These are phyloP conservation scores for Thalia dealbata DNA, from an alignment of 176 grass and related monocot genomes.

Conservation along the genomic window DNA sequence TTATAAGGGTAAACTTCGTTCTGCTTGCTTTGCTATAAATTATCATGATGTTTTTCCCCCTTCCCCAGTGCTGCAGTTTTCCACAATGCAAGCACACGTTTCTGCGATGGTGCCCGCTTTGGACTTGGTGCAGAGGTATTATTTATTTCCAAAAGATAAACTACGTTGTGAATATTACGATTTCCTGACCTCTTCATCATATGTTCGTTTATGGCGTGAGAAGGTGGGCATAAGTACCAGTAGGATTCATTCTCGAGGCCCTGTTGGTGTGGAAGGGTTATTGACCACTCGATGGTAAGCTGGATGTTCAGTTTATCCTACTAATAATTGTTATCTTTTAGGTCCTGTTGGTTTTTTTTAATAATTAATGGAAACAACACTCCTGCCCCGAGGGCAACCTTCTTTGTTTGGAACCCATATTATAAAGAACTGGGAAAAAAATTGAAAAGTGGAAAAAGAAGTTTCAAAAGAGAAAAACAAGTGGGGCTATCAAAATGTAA, in stretches of 20 bases:
- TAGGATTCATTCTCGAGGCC: constrained; percentile 94
- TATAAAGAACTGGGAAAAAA: too few relatives aligned
- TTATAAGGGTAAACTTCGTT: too few relatives aligned
- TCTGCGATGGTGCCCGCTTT: constrained; percentile 94
- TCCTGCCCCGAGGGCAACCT: too few relatives aligned
- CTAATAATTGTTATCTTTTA: constrained; percentile 6
- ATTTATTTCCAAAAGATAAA: constrained; percentile 4
- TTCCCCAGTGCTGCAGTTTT: constrained; percentile 75
- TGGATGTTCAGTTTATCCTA: constrained; percentile 4
- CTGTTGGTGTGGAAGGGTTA: constrained; percentile 93
- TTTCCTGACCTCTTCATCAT: constrained; percentile 11
- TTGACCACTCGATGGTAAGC: constrained; percentile 80
- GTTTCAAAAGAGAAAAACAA: too few relatives aligned
- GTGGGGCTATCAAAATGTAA: too few relatives aligned
- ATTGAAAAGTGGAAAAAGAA: neutral
- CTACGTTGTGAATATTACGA: neutral
- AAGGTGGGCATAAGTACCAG: constrained; percentile 99
- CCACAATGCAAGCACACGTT: constrained; percentile 83
- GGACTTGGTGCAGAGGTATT: constrained; percentile 94
- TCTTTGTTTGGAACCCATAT: too few relatives aligned
- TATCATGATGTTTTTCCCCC: constrained; percentile 17
- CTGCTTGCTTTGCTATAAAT: too few relatives aligned
- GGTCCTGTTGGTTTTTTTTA: too few relatives aligned
- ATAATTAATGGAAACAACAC: too few relatives aligned
- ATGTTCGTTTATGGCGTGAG: constrained; percentile 27